A percentile compares a stretch with the other conserved stretches of the same genome.
Conservation (phyloP, 805 yeast genomes). For the Candida nonsorbophila region DNA sequence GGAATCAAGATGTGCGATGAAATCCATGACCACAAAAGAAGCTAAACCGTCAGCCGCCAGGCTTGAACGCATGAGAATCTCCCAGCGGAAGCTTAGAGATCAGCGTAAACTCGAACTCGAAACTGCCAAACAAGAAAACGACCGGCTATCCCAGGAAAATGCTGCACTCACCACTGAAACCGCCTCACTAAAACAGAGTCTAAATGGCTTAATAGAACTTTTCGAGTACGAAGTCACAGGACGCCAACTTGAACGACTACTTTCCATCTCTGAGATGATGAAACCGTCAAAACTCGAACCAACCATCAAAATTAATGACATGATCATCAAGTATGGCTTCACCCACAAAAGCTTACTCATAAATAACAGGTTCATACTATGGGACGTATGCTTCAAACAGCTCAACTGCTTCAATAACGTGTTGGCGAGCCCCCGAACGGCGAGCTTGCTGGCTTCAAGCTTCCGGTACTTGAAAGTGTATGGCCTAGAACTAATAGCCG, state of each 20-base stretch:
- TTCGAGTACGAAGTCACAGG: slow-evolving; percentile 2
- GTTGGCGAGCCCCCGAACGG: background rate
- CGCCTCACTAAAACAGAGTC: background rate
- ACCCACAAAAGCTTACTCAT: background rate
- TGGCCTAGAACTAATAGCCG: slow-evolving; percentile 1
- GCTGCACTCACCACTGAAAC: too few species aligned
- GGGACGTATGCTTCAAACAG: background rate
- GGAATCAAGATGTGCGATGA: too few species aligned
- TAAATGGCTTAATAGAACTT: background rate
- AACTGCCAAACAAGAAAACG: background rate
- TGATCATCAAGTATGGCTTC: background rate
- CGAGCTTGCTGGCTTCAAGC: background rate
- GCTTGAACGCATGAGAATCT: slow-evolving; percentile 3
- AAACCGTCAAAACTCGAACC: background rate
- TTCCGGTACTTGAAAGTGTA: slow-evolving; percentile 2
- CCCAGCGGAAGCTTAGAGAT: slow-evolving; percentile 2
- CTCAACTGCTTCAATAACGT: slow-evolving; percentile 1
- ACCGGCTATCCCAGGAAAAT: background rate
- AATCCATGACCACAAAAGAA: too few species aligned
- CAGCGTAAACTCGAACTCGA: slow-evolving; percentile 3
- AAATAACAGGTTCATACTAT: slow-evolving; percentile 1
- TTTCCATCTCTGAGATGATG: background rate
- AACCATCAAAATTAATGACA: background rate
- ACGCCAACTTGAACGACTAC: slow-evolving; percentile 1
- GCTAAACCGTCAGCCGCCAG: background rate